A percentile compares a stretch with the other conserved stretches of the same genome.
These are phyloP conservation scores for Macaranga tanarius DNA, from an alignment of 441 rosid species.

Conservation along the genomic window DNA sequence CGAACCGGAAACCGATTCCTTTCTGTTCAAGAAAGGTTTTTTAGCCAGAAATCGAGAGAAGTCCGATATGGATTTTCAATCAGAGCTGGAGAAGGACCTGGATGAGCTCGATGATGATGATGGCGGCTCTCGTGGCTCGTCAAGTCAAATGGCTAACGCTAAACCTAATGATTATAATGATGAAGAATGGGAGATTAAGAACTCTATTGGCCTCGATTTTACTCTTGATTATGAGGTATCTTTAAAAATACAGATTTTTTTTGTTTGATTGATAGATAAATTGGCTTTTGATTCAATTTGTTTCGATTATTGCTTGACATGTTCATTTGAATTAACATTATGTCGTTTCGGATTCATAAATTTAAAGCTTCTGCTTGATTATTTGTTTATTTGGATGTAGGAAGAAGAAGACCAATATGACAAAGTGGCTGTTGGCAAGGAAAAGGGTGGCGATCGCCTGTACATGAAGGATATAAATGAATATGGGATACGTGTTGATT, in stretches of 20 bases:
- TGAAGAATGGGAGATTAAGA: conserved; percentile 86
- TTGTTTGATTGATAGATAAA: too few species aligned
- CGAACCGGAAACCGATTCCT: conserved; percentile 16
- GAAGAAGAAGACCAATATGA: conserved; percentile 85
- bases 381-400: conserved; percentile 35
- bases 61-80: conserved; percentile 5
- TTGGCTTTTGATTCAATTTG: too few species aligned
- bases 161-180: conserved; percentile 69
- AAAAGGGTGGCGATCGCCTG: conserved; percentile 39
- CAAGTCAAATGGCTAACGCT: conserved; percentile 5
- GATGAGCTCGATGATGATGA: conserved; percentile 46
- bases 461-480: conserved; percentile 51
- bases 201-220: conserved; percentile 69
- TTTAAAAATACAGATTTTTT: too few species aligned
- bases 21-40: conserved; percentile 18
- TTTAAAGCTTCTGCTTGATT: neutral
- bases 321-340: neutral
- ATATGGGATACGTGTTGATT: conserved; percentile 56
- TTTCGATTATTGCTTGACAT: neutral
- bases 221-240: conserved; percentile 81
- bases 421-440: conserved; percentile 75
- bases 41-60: conserved; percentile 5
- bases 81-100: conserved; percentile 51
- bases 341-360: too few species aligned
- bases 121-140: conserved; percentile 19